phyloP scores from a whole-genome alignment of 2,329 filamentous ascomycete genomes.

The Fusarium incarnatum region DNA sequence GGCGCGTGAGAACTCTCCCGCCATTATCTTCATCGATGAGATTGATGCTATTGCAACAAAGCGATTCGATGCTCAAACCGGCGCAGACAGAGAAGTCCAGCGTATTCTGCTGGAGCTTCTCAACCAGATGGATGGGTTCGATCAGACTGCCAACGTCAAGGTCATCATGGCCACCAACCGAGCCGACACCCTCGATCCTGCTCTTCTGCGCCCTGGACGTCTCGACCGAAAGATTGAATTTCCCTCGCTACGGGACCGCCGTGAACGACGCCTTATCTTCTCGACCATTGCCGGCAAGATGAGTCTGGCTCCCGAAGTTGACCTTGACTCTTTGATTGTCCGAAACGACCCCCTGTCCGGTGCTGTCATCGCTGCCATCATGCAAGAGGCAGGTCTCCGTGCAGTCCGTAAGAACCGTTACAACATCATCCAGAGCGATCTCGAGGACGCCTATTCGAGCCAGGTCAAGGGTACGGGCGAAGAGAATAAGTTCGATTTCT shows the following conservation, averaged over 20 bases:
- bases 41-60: slow-evolving; percentile 99
- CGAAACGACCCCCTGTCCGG: slow-evolving; percentile 95
- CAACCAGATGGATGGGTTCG: slow-evolving; percentile 99
- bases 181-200: slow-evolving; percentile 95
- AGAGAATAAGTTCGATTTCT: slow-evolving; percentile 89
- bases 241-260: slow-evolving; percentile 90
- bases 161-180: slow-evolving; percentile 99
- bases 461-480: slow-evolving; percentile 85
- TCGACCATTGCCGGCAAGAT: slow-evolving; percentile 97
- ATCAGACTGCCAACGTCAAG: slow-evolving; percentile 98
- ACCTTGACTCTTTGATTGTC: slow-evolving; percentile 95
- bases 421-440: slow-evolving; percentile 97
- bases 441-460: slow-evolving; percentile 96
- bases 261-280: slow-evolving; percentile 97
- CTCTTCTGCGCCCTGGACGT: slow-evolving; percentile 91
- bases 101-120: slow-evolving; percentile 96
- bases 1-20: slow-evolving; percentile 97
- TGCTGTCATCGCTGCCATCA: slow-evolving; percentile 96
- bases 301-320: slow-evolving; percentile 95
- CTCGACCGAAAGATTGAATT: slow-evolving; percentile 99
- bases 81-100: slow-evolving; percentile 97
- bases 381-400: slow-evolving; percentile 96
- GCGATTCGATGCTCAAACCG: slow-evolving; percentile 98
- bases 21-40: slow-evolving; percentile 99
- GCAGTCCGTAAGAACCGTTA: slow-evolving; percentile 98